Percentiles rank a stretch among this genome's conserved stretches.
These are phyloP conservation scores for Didymosphaeria variabile DNA, from an alignment of 2,329 filamentous ascomycete genomes.

Conservation along the genomic window DNA sequence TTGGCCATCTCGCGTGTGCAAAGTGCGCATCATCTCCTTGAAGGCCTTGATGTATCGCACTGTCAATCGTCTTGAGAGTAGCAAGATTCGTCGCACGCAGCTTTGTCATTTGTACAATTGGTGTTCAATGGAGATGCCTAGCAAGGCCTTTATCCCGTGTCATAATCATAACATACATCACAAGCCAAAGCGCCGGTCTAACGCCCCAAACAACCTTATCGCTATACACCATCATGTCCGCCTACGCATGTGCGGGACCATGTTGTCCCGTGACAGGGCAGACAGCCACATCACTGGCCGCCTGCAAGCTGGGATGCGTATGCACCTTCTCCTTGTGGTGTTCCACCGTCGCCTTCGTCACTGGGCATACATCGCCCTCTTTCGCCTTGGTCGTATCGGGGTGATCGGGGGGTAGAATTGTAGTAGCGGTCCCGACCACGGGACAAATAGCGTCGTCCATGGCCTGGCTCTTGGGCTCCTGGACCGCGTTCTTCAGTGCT, in stretches of 20 bases:
- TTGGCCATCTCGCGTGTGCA: not conserved
- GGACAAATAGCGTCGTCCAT: conserved; percentile 56
- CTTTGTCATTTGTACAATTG: not conserved
- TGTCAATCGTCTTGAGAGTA: not conserved
- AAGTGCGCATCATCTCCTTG: not conserved
- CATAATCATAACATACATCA: not conserved
- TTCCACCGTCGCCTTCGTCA: conserved; percentile 55
- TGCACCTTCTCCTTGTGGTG: conserved; percentile 56
- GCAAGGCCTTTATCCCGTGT: not conserved
- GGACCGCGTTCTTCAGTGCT: conserved; percentile 51
- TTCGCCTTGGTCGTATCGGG: conserved; percentile 51
- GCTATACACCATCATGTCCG: conserved; percentile 1
- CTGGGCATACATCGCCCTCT: conserved; percentile 52
- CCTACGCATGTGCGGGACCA: conserved; percentile 26
- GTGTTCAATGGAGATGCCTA: not conserved
- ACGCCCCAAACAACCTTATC: not conserved
- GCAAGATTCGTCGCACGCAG: too few relatives aligned
- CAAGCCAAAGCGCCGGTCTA: conserved; percentile 4
- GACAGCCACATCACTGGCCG: conserved; percentile 47
- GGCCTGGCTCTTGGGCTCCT: conserved; percentile 45
- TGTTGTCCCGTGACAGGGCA: conserved; percentile 55
- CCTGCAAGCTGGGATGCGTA: conserved; percentile 51
- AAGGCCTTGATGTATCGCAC: not conserved
- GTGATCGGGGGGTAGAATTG: conserved; percentile 54
- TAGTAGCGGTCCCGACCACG: conserved; percentile 54